Evolutionary conservation across 2,329 filamentous ascomycete genomes (phyloP).

Genomic region (Trichoderma afroharzianum): DNA sequence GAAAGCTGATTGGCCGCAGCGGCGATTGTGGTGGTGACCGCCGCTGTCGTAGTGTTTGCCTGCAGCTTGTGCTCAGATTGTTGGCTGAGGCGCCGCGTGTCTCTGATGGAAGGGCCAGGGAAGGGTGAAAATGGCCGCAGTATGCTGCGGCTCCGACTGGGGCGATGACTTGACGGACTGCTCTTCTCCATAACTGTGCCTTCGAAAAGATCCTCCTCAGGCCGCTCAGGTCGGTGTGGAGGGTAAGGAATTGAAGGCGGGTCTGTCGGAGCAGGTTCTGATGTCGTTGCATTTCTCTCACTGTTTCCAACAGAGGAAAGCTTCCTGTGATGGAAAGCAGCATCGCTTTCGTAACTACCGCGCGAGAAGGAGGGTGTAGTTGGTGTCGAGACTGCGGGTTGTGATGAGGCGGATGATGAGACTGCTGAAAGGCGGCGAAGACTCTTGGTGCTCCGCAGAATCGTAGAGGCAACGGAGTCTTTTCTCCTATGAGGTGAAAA

Average conservation of each 20-base stretch:
- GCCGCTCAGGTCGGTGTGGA: conserved; percentile 23
- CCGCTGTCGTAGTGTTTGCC: neutral
- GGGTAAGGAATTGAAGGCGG: conserved; percentile 16
- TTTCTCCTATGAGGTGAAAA: conserved; percentile 15
- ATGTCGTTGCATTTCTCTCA: neutral
- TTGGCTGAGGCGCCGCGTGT: neutral
- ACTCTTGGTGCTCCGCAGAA: conserved; percentile 12
- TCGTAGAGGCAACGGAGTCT: conserved; percentile 12
- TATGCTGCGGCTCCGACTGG: conserved; percentile 5
- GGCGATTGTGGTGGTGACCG: neutral
- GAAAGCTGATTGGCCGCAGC: neutral
- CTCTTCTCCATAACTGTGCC: neutral
- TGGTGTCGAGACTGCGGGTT: conserved; percentile 19
- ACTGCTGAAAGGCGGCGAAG: conserved; percentile 13
- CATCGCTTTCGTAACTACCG: conserved; percentile 40
- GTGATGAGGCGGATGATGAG: neutral
- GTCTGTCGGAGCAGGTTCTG: neutral
- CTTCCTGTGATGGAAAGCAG: conserved; percentile 28
- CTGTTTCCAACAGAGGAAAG: neutral
- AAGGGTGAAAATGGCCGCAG: conserved; percentile 12
- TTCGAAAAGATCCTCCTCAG: conserved; percentile 22
- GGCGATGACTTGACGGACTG: neutral
- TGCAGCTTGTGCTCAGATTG: conserved; percentile 8
- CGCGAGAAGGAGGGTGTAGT: conserved; percentile 44
- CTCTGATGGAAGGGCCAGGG: neutral